Base-by-base conservation (phyloP, 257 asterid species). In the Echium plantagineum region DNA sequence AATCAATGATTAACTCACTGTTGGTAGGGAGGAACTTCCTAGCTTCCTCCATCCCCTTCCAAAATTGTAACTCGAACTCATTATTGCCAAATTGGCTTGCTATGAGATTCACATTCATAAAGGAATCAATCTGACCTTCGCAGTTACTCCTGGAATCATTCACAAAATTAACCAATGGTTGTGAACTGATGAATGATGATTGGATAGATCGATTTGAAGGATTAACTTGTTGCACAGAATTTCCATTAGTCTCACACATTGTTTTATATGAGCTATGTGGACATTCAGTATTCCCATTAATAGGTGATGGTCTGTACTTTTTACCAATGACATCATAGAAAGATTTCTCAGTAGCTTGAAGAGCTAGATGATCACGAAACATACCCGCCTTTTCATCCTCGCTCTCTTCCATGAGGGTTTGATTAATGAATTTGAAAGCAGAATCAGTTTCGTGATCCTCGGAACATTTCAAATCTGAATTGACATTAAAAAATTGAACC, bases 1-100 rank as follows among this genome's bases (percentile, higher is more conserved):
- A 73, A 77, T 91, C 90, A 51, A 91, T 74, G 63, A 81, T 63
- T 76, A 91, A 70, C 15, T 72, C 86, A 75, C 70, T 84, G 64
- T 63, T 72, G 46, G 76, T 56, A 1, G 95, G 96, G 57, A 91
- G 86, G 66, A 91, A 88, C 60, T 79, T 88, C 66, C 78, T 85
- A 26, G 94, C 95, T 78, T 88, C 98, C 75, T 88, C 96, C 94
- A 83, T 66, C 66, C 98, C 98, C 73, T 80, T 84, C 72, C 75
- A 69, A 77, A 88, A 88, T 76, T 85, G 98, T 74, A 79, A 69
- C 61, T 85, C 71, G 49, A 89, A 84, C 68, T 91, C 94, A 28
- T 28, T 81, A 12, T 42, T 77, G 13, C 63, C 77, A 66, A 85
- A 83, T 32, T 80, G 28, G 51, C 75, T 82, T 49, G 80, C 75